Base-by-base conservation (phyloP, 257 asterid genomes). In the Leptodermis oblonga region DNA sequence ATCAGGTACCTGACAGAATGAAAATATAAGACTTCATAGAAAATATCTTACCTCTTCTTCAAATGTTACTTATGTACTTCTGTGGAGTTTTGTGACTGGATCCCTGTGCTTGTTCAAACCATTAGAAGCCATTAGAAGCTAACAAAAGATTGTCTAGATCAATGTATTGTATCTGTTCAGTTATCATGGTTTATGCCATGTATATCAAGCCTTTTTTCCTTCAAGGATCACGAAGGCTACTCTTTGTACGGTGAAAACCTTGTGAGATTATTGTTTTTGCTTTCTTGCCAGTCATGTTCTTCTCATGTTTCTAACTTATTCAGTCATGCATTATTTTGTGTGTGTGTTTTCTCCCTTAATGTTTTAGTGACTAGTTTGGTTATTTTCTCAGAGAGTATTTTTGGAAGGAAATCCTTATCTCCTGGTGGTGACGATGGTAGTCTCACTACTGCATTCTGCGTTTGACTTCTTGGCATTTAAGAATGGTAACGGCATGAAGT, bases 331-430 rank as follows among this genome's bases (percentile, higher is more conserved):
- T 51, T 48, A 46, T 71, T 68, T 31, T 49, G 52, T 51, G 70
- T 73, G 26, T 49, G 58, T 52, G 23, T 52, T 52, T 52, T 52
- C 23, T 52, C 30, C 59, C 59, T 15, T 22, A 52, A 42, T 51
- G 54, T 70, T 75, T 43, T 64, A 65, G 56, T 68, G 58, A 82
- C 75, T 74, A 48, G 45, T 70, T 69, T 81, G 53, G 60, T 48
- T 30, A 52, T 82, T 77, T 79, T 41, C 62, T 65, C 99, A 93
- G 97, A 87, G 99, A 72, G 99, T 90, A 17, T 93, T 89, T 73
- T 82, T 93, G 88, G 99, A 93, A 84, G 99, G 99, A 73, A 93
- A 93, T 82, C 99, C 99, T 9, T 80, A 80, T 77, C 96, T 93
- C 76, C 86, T 93, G 74, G 96, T 72, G 52, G 74, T 93, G 72